These are phyloP conservation scores for Botrytis sinoallii DNA, from an alignment of 2,329 filamentous ascomycete genomes.

Conservation along the genomic window DNA sequence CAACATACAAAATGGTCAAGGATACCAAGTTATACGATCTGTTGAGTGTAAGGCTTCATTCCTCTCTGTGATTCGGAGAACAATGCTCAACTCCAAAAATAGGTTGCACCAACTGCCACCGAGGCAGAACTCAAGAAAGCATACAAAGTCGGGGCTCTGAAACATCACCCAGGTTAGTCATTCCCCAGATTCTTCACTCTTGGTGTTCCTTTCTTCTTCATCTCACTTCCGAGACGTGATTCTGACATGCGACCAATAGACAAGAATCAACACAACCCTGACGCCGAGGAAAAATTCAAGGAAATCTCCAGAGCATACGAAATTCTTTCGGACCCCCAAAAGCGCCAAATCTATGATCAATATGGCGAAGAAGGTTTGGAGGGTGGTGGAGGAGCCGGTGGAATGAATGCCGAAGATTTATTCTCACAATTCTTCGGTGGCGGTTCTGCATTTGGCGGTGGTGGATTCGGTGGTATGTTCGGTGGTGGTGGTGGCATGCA, in stretches of 20 bases:
- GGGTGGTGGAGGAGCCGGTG: constrained; percentile 72
- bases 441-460: constrained; percentile 62
- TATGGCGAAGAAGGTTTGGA: constrained; percentile 97
- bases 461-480: constrained; percentile 73
- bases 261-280: constrained; percentile 93
- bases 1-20: constrained; percentile 62
- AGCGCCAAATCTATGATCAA: constrained; percentile 90
- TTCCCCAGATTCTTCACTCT: constrained; percentile 11
- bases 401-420: constrained; percentile 94
- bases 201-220: constrained; percentile 9
- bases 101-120: constrained; percentile 76
- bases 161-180: constrained; percentile 77
- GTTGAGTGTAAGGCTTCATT: constrained; percentile 61
- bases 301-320: constrained; percentile 95
- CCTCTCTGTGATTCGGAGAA: not conserved
- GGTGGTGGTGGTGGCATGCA: constrained; percentile 63
- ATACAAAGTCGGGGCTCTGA: constrained; percentile 79
- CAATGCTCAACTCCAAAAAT: constrained; percentile 35
- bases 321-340: constrained; percentile 86
- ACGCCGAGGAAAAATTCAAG: constrained; percentile 97
- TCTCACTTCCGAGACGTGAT: not conserved
- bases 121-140: constrained; percentile 89
- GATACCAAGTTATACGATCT: constrained; percentile 77
- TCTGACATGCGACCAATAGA: constrained; percentile 50
- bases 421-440: constrained; percentile 96